phyloP scores from a whole-genome alignment of 345 rosid species.

The Aquilaria yunnanensis region DNA sequence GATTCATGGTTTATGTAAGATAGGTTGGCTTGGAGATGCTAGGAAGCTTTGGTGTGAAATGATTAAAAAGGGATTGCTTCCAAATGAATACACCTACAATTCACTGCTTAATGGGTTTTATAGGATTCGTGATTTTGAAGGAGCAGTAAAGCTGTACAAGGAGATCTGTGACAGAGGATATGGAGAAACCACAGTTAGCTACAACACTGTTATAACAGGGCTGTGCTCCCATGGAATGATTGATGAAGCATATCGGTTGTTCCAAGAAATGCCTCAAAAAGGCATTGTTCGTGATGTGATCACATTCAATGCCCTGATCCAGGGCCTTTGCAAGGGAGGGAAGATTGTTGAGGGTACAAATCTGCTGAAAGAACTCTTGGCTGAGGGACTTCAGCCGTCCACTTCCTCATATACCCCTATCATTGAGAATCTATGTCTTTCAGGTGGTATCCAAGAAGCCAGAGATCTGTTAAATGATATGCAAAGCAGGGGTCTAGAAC shows the following conservation, averaged over 20 bases:
- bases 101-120: constrained; percentile 31
- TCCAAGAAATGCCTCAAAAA: constrained; percentile 44
- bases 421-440: constrained; percentile 19
- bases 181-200: constrained; percentile 34
- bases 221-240: constrained; percentile 30
- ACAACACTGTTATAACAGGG: constrained; percentile 46
- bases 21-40: constrained; percentile 27
- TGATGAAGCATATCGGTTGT: constrained; percentile 41
- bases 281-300: constrained; percentile 38
- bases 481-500: constrained; percentile 28
- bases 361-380: constrained; percentile 30
- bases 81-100: constrained; percentile 32
- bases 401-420: constrained; percentile 22
- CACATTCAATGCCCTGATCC: constrained; percentile 44
- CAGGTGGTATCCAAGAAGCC: constrained; percentile 30
- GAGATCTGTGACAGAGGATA: constrained; percentile 44
- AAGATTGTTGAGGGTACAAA: constrained; percentile 24
- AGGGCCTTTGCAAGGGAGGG: constrained; percentile 40
- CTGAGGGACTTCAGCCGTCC: constrained; percentile 29
- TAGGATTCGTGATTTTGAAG: constrained; percentile 23
- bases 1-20: constrained; percentile 36
- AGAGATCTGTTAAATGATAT: constrained; percentile 25
- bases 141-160: constrained; percentile 25
- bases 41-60: constrained; percentile 48
- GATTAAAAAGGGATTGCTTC: constrained; percentile 34